A percentile compares a stretch with the other conserved stretches of the same genome.
phyloP scores from a whole-genome alignment of 2,329 filamentous ascomycete genomes.

The Fusarium globosum region DNA sequence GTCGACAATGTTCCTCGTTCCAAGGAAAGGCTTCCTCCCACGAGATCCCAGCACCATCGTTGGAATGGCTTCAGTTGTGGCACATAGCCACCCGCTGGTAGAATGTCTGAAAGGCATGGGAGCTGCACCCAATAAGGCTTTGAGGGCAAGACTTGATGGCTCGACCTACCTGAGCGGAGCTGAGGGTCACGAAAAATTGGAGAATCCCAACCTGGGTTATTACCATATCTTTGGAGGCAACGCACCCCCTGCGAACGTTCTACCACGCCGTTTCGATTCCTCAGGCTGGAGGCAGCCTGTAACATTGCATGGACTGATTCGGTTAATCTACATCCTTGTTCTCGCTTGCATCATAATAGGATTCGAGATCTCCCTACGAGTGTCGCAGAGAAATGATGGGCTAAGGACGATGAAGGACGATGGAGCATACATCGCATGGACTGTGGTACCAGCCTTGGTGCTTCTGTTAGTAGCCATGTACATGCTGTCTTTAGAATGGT shows the following conservation, averaged over 20 bases:
- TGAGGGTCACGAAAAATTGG: constrained; percentile 50
- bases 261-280: constrained; percentile 36
- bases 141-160: constrained; percentile 44
- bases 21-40: constrained; percentile 50
- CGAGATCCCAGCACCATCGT: constrained; percentile 50
- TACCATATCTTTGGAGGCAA: constrained; percentile 45
- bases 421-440: constrained; percentile 51
- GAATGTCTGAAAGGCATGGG: constrained; percentile 51
- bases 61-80: constrained; percentile 50
- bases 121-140: constrained; percentile 43
- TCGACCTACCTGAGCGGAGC: constrained; percentile 50
- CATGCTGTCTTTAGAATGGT: constrained; percentile 48
- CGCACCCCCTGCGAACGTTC: constrained; percentile 25
- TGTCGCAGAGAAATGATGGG: constrained; percentile 46
- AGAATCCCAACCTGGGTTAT: constrained; percentile 36
- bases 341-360: constrained; percentile 48
- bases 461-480: constrained; percentile 47
- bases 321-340: constrained; percentile 43
- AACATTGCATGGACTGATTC: constrained; percentile 45
- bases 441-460: constrained; percentile 47
- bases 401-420: constrained; percentile 46
- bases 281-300: constrained; percentile 47
- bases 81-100: constrained; percentile 51
- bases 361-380: constrained; percentile 50
- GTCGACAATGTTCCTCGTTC: constrained; percentile 36